Percentiles rank a stretch among this genome's conserved stretches.
These are phyloP conservation scores for Harringtonia aguacate DNA, from an alignment of 2,329 filamentous ascomycete species.

Conservation along the genomic window DNA sequence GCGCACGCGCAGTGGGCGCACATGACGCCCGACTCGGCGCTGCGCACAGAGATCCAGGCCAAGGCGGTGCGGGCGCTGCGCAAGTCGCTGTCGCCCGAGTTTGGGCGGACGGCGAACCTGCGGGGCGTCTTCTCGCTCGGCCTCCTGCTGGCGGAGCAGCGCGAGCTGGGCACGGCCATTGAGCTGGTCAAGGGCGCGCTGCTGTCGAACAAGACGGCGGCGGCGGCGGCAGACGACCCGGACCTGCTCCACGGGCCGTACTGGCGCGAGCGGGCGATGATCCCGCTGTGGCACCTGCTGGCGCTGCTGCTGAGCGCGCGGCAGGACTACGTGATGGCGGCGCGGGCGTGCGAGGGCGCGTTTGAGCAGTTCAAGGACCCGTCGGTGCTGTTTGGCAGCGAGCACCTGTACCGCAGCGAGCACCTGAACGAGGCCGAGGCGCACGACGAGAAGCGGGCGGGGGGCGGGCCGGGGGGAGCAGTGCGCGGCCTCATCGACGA, in stretches of 20 bases:
- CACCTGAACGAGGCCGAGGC: conserved; percentile 50
- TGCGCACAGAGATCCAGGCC: conserved; percentile 61
- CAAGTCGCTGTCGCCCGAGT: conserved; percentile 58
- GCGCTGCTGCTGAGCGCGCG: conserved; percentile 76
- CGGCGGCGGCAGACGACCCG: conserved; percentile 30
- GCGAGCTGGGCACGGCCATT: conserved; percentile 71
- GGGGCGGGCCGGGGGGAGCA: conserved; percentile 6
- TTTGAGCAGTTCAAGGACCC: conserved; percentile 80
- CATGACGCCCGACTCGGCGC: conserved; percentile 63
- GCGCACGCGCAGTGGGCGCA: conserved; percentile 81
- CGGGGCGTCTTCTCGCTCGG: conserved; percentile 73
- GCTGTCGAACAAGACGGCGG: conserved; percentile 41
- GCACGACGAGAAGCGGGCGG: conserved; percentile 19
- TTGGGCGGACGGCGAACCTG: conserved; percentile 55
- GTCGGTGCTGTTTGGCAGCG: conserved; percentile 55
- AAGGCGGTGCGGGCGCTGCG: conserved; percentile 69
- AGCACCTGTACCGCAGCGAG: conserved; percentile 52
- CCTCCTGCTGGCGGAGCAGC: conserved; percentile 76
- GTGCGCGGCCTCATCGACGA: conserved; percentile 55
- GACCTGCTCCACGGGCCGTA: conserved; percentile 35
- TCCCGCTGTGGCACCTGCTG: conserved; percentile 87
- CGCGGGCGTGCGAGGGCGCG: conserved; percentile 76
- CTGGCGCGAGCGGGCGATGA: conserved; percentile 53
- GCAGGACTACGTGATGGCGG: conserved; percentile 73
- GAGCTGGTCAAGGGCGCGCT: conserved; percentile 72